Evolutionary conservation across 2,329 filamentous ascomycete species (phyloP), one percentile per base, ranked within the genome.

Genomic region (Hymenoscyphus infarciens): DNA sequence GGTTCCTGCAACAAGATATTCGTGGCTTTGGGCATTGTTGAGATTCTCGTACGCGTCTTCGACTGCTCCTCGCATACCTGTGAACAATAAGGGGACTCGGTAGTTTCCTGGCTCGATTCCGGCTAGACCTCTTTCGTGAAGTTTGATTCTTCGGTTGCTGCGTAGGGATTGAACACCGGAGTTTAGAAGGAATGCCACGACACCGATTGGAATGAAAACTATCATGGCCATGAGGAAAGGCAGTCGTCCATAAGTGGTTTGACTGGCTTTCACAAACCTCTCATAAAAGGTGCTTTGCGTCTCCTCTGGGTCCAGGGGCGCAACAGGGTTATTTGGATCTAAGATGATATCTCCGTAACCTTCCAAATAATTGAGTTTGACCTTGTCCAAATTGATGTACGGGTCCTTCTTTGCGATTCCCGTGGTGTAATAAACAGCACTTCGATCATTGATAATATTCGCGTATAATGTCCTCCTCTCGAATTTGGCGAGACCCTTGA

Each of bases 391-490:
- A 66, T 92, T 81, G 0, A 81, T 81, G 72, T 87, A 98, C 0
- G 92, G 93, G 70, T 98, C 91, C 0, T 82, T 89, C 70, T 87
- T 87, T 27, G 87, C 82, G 55, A 97, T 91, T 22, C 81, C 82
- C 0, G 92, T 91, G 0, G 94, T 97, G 74, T 94, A 97, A 76
- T 90, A 91, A 0, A 88, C 85, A 4, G 91, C 91, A 54, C 85
- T 91, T 61, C 87, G 82, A 77, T 98, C 94, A 75, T 97, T 97
- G 72, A 90, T 79, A 56, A 96, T 87, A 73, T 98, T 98, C 52
- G 89, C 83, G 75, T 98, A 98, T 1, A 96, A 78, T 3, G 86
- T 89, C 63, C 87, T 88, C 61, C 90, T 82, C 74, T 87, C 85
- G 78, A 98, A 98, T 68, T 81, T 83, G 64, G 84, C 82, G 55